Conservation (phyloP, 2,329 filamentous ascomycete genomes). For the Fusarium burgessii region DNA sequence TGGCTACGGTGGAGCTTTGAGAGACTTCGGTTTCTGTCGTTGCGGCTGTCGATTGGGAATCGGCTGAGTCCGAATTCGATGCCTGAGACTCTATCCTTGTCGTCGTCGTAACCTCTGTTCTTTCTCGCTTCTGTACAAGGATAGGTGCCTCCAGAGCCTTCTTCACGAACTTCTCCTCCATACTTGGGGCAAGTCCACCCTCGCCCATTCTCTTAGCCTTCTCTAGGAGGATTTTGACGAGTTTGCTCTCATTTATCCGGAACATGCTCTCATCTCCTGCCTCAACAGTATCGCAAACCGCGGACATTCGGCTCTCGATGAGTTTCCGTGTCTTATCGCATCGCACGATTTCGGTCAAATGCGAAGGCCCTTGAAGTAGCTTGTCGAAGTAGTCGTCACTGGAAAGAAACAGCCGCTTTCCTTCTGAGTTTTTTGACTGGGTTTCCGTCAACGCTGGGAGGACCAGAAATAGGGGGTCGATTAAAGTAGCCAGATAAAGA, state of each 20-base stretch:
- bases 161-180: constrained; percentile 88
- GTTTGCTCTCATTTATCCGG: constrained; percentile 78
- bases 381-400: constrained; percentile 79
- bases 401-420: constrained; percentile 74
- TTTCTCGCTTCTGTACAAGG: constrained; percentile 72
- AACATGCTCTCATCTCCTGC: constrained; percentile 89
- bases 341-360: constrained; percentile 69
- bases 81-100: constrained; percentile 35
- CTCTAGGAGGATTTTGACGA: constrained; percentile 71
- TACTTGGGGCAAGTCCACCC: constrained; percentile 76
- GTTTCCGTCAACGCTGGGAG: constrained; percentile 74
- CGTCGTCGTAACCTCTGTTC: constrained; percentile 21
- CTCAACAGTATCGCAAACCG: constrained; percentile 84
- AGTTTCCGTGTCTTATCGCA: constrained; percentile 60
- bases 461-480: constrained; percentile 87
- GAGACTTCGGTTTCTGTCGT: constrained; percentile 55
- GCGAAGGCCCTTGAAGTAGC: constrained; percentile 65
- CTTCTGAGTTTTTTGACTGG: constrained; percentile 56
- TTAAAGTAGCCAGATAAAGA: constrained; percentile 83
- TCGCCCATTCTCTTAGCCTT: constrained; percentile 80
- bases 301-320: constrained; percentile 74
- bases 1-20: constrained; percentile 59
- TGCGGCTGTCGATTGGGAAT: constrained; percentile 58
- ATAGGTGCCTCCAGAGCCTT: constrained; percentile 82
- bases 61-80: constrained; percentile 46